A percentile compares a stretch with the other conserved stretches of the same genome.
These are phyloP conservation scores for Puccinia polysora DNA, from an alignment of 1,284 basidiomycete genomes.

Conservation along the genomic window DNA sequence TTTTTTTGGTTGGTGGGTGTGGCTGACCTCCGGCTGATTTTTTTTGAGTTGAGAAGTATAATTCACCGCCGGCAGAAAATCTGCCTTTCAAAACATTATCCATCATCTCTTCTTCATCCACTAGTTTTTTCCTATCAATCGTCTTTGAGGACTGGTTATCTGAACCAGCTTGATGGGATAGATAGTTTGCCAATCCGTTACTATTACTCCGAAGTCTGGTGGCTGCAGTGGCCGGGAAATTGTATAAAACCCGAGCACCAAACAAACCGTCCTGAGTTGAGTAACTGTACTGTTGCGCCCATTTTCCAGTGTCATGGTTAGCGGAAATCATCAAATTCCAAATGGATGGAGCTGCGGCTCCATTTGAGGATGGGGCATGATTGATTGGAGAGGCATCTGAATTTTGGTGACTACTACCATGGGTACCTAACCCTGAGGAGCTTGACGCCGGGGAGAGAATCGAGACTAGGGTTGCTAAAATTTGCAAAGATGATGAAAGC, in stretches of 20 bases:
- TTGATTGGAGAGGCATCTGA: neutral
- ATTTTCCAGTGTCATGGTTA: conserved; percentile 85
- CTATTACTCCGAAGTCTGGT: neutral
- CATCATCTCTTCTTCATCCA: conserved; percentile 83
- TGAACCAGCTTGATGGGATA: neutral
- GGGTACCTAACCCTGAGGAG: conserved; percentile 1
- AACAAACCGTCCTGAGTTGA: conserved; percentile 89
- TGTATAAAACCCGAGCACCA: conserved; percentile 82
- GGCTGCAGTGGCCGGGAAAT: conserved; percentile 67
- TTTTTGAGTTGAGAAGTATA: conserved; percentile 89
- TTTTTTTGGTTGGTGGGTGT: conserved; percentile 3
- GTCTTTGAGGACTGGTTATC: conserved; percentile 45
- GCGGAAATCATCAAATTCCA: conserved; percentile 75
- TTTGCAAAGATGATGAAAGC: conserved; percentile 31
- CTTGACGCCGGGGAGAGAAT: neutral
- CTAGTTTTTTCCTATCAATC: conserved; percentile 59
- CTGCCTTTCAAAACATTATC: conserved; percentile 75
- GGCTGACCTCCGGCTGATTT: conserved; percentile 78
- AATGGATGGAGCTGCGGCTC: neutral
- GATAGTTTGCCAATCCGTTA: neutral
- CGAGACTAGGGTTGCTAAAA: conserved; percentile 18
- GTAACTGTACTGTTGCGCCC: conserved; percentile 91
- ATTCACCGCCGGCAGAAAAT: conserved; percentile 83
- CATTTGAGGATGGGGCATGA: conserved; percentile 5
- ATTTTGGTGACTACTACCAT: neutral